Percentiles rank a stretch among this genome's conserved stretches.
phyloP scores from a whole-genome alignment of 345 rosid species.

The Populus nigra region DNA sequence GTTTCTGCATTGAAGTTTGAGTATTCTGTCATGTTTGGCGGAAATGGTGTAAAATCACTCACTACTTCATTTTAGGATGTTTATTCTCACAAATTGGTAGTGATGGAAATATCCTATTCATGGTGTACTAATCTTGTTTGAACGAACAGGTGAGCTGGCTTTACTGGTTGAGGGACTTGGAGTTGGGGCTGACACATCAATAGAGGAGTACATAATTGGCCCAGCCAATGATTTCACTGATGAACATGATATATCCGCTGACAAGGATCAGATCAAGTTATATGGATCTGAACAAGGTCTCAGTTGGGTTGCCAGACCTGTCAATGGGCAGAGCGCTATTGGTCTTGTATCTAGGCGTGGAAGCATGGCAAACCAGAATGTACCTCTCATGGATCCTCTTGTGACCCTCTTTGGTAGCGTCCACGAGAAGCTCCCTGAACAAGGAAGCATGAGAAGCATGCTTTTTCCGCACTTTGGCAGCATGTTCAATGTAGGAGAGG shows the following conservation, averaged over 20 bases:
- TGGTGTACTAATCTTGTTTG: conserved; percentile 18
- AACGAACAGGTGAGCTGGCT: conserved; percentile 94
- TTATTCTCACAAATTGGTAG: background rate
- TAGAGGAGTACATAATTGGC: conserved; percentile 87
- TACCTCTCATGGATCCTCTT: conserved; percentile 70
- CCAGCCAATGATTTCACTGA: conserved; percentile 51
- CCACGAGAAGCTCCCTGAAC: conserved; percentile 76
- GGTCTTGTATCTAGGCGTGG: conserved; percentile 69
- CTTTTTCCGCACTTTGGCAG: conserved; percentile 94
- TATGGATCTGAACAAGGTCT: conserved; percentile 84
- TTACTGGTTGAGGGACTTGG: conserved; percentile 92
- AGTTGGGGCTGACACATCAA: conserved; percentile 73
- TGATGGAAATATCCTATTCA: background rate
- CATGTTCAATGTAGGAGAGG: conserved; percentile 93
- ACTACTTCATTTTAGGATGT: background rate
- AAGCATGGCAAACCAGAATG: conserved; percentile 52
- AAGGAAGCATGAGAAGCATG: conserved; percentile 86
- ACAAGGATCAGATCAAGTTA: conserved; percentile 74
- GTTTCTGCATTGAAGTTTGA: background rate
- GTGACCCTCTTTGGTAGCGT: conserved; percentile 85
- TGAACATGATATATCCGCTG: conserved; percentile 62
- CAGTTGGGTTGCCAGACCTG: conserved; percentile 86
- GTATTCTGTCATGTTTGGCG: background rate
- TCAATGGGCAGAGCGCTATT: conserved; percentile 60
- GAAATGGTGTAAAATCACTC: conserved; percentile 4